Evolutionary conservation across 495 filamentous ascomycete genomes (phyloP), one percentile per base, ranked within the genome.

Genomic region (Lentithecium fluviatile): DNA sequence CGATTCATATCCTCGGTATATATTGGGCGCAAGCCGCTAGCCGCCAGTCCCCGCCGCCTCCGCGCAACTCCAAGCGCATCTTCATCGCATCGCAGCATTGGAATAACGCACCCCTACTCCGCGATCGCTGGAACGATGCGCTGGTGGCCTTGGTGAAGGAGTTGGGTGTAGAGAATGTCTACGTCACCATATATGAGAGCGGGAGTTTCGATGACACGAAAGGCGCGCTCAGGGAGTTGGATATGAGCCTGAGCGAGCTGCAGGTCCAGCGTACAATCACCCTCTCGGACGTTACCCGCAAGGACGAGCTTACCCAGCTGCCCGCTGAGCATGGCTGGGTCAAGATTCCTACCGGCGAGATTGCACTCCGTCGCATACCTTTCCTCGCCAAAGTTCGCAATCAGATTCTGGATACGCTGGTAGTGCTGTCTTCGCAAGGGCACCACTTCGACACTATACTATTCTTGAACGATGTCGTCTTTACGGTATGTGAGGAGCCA

Each of bases 201-300:
- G 88, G 88, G 8, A 88, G 85, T 67, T 86, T 80, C 76, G 88
- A 91, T 70, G 72, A 84, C 55, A 83, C 83, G 13, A 89, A 89
- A 72, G 81, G 72, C 1, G 84, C 81, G 5, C 72, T 92, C 53
- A 70, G 71, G 13, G 79, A 82, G 10, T 74, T 92, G 12, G 82
- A 88, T 51, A 32, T 24, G 1, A 69, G 79, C 40, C 71, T 91
- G 34, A 81, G 78, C 7, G 72, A 70, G 23, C 61, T 79, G 7
- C 78, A 79, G 5, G 82, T 88, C 6, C 72, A 66, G 19, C 77
- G 77, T 43, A 81, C 73, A 26, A 79, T 91, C 32, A 75, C 73
- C 4, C 59, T 88, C 8, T 75, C 79, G 21, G 70, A 79, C 23
- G 77, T 77, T 4, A 84, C 80, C 0, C 84, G 87, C 58, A 66